Evolutionary conservation across 148 eudicot species (phyloP), one percentile per base, ranked within the genome.

Genomic region (Silene latifolia): DNA sequence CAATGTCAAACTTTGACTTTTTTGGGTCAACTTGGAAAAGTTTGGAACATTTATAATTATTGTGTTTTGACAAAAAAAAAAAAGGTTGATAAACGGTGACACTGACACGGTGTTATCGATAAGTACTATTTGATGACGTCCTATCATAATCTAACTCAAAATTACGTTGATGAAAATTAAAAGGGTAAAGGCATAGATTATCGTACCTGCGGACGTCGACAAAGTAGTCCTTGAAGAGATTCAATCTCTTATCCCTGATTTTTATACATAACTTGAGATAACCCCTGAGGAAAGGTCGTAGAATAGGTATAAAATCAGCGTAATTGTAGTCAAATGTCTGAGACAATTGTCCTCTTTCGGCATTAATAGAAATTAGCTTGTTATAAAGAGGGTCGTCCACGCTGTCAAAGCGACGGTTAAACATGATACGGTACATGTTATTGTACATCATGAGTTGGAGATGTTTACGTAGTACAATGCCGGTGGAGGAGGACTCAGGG

Each of bases 251-350:
- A 17, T 87, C 89, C 79, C 89, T 90, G 10, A 92, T 87, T 42
- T 88, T 84, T 77, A 78, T 79, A 32, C 97, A 92, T 7, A 88
- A 77, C 64, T 85, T 92, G 80, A 92, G 78, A 44, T 92, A 92
- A 13, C 90, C 85, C 47, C 91, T 87, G 77, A 92, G 83, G 79
- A 92, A 88, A 0, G 97, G 97, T 77, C 97, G 85, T 65, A 92
- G 71, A 74, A 92, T 76, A 0, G 97, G 97, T 29, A 92, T 88
- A 29, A 92, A 92, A 87, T 92, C 97, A 0, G 95, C 97, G 51
- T 88, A 92, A 29, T 92, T 92, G 54, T 92, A 92, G 76, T 92
- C 95, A 47, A 92, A 88, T 80, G 95, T 92, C 84, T 92, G 97
- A 35, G 92, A 86, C 78, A 92, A 75, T n/a, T 89, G 74, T 71